These are phyloP conservation scores for Microdochium bolleyi DNA, from an alignment of 2,329 filamentous ascomycete species.

Conservation along the genomic window DNA sequence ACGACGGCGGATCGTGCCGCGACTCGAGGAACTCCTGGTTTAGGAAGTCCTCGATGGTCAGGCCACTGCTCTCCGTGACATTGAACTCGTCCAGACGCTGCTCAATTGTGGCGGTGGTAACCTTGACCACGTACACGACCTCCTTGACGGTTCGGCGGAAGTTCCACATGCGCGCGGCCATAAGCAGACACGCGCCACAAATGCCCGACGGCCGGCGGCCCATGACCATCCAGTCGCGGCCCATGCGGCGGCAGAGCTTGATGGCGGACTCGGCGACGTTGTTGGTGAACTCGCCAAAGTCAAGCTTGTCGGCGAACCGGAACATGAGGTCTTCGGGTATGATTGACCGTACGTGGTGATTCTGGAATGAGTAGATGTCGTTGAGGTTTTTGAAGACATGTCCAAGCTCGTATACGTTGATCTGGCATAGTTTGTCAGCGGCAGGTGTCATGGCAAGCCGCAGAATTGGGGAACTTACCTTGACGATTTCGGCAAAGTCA, in stretches of 20 bases:
- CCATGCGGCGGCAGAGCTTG: conserved; percentile 85
- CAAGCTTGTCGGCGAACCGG: conserved; percentile 83
- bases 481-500: conserved; percentile 78
- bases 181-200: conserved; percentile 86
- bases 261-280: conserved; percentile 85
- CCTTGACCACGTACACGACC: conserved; percentile 97
- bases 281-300: conserved; percentile 76
- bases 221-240: conserved; percentile 93
- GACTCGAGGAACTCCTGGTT: conserved; percentile 65
- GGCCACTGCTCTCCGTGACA: conserved; percentile 70
- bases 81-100: conserved; percentile 90
- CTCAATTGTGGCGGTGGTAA: conserved; percentile 87
- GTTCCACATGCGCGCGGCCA: conserved; percentile 97
- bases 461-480: conserved; percentile 17
- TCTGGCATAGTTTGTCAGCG: conserved; percentile 22
- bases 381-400: conserved; percentile 81
- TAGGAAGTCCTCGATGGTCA: conserved; percentile 84
- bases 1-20: conserved; percentile 72
- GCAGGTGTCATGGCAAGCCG: neutral
- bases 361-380: conserved; percentile 61
- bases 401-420: conserved; percentile 90
- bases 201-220: conserved; percentile 89
- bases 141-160: conserved; percentile 88
- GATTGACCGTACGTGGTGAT: conserved; percentile 52
- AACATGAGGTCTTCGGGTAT: conserved; percentile 86